Evolutionary conservation across 768 basidiomycete species (phyloP), one percentile per base, ranked within the genome.

Genomic region (Chalciporus chontae): DNA sequence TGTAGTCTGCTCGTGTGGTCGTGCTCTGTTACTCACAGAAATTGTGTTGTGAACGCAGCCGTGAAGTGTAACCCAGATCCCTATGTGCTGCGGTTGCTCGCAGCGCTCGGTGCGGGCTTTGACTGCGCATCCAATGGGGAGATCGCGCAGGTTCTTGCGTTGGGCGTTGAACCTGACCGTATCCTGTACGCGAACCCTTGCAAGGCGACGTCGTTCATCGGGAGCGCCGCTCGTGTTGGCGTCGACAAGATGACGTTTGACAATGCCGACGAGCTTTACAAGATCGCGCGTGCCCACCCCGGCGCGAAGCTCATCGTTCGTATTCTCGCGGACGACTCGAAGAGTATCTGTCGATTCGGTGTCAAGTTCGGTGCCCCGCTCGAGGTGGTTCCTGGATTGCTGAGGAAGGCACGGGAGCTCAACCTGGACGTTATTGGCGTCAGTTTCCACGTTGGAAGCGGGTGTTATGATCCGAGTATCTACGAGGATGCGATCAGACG

Each of bases 111-210:
- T 23, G 75, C 90, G 2, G 94, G 94, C 14, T 99, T 99, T 71
- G 96, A 99, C 69, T 98, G 96, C 61, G 96, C 96, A 14, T 98
- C 95, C 34, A 87, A 90, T 57, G 84, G 86, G 50, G 96, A 99
- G 71, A 97, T 99, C 59, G 76, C 79, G 18, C 80, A 82, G 54
- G 86, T 98, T 23, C 74, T 96, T 21, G 71, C 71, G 10, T 69
- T 94, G 4, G 85, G 86, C 5, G 79, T 95, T 45, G 77, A 80
- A 41, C 84, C 94, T 4, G 78, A 80, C 47, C 80, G 87, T 50
- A 88, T 99, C 76, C 91, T 98, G 65, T 99, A 93, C 62, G 96
- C 96, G 56, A 99, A 99, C 71, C 96, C 96, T 0, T 98, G 96
- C 85, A 99, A 99, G 73, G 90, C 96, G 2, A 77, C 81, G 10